A percentile compares a stretch with the other conserved stretches of the same genome.
These are phyloP conservation scores for Hibiscus syriacus DNA, from an alignment of 345 rosid species.

Conservation along the genomic window DNA sequence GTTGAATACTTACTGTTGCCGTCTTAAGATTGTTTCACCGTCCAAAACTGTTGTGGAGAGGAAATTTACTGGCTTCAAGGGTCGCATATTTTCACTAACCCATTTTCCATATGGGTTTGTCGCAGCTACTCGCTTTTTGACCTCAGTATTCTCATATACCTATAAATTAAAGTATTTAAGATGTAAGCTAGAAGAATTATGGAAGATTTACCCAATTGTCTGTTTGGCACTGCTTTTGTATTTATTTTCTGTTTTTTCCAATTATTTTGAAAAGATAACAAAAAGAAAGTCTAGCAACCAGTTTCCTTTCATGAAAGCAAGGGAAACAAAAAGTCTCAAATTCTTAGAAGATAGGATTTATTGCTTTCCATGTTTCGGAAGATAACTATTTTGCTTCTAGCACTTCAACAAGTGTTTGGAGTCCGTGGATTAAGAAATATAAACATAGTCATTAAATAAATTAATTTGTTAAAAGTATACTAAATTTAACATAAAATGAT, in stretches of 20 bases:
- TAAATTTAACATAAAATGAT: neutral
- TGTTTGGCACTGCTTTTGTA: neutral
- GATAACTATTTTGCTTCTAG: neutral
- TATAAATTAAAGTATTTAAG: constrained; percentile 22
- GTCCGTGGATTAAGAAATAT: neutral
- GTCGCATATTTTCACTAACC: constrained; percentile 64
- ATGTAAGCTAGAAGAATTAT: constrained; percentile 2
- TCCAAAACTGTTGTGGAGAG: constrained; percentile 63
- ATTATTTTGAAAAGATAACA: neutral
- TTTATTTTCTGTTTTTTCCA: neutral
- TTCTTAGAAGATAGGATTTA: neutral
- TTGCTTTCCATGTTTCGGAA: neutral
- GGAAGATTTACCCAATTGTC: neutral
- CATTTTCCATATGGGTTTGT: constrained; percentile 84
- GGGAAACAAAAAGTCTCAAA: neutral
- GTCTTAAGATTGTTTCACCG: constrained; percentile 67
- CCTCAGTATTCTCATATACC: constrained; percentile 96
- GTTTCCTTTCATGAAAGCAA: neutral
- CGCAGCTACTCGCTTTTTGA: constrained; percentile 76
- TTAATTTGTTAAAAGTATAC: neutral
- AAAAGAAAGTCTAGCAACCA: neutral
- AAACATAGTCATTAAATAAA: neutral
- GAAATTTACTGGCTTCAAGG: constrained; percentile 63
- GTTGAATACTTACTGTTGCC: constrained; percentile 66
- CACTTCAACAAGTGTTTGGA: neutral